phyloP scores from a whole-genome alignment of 345 rosid species.

The Salix exigua region DNA sequence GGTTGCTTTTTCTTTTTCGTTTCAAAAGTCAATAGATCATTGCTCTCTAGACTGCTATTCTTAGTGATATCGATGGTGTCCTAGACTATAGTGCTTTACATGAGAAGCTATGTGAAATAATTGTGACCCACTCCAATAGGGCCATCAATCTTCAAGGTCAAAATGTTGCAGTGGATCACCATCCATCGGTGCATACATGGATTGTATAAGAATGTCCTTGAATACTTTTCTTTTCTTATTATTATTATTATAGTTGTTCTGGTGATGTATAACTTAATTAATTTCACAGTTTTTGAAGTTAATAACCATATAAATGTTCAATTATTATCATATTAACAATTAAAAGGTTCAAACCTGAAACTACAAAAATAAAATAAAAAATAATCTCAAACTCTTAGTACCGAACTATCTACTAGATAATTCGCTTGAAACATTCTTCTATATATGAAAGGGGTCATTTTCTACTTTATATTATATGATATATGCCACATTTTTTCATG shows the following conservation, averaged over 20 bases:
- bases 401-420: too few species aligned
- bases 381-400: too few species aligned
- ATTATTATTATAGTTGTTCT: too few species aligned
- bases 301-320: fast-evolving
- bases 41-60: not conserved
- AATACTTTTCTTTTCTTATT: not conserved
- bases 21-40: not conserved
- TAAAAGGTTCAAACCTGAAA: fast-evolving
- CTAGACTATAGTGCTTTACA: not conserved
- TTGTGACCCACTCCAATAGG: not conserved
- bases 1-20: not conserved
- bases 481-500: slow-evolving; percentile 18
- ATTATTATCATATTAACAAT: too few species aligned
- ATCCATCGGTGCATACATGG: not conserved
- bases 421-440: not conserved
- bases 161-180: not conserved
- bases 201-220: not conserved
- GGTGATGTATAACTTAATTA: too few species aligned
- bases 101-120: not conserved
- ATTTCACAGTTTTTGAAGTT: too few species aligned
- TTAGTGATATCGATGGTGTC: not conserved
- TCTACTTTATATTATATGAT: not conserved
- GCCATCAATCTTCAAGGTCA: not conserved
- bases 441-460: not conserved
- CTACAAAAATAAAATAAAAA: too few species aligned